phyloP scores from a whole-genome alignment of 148 eudicot genomes.

The Camellia sinensis region DNA sequence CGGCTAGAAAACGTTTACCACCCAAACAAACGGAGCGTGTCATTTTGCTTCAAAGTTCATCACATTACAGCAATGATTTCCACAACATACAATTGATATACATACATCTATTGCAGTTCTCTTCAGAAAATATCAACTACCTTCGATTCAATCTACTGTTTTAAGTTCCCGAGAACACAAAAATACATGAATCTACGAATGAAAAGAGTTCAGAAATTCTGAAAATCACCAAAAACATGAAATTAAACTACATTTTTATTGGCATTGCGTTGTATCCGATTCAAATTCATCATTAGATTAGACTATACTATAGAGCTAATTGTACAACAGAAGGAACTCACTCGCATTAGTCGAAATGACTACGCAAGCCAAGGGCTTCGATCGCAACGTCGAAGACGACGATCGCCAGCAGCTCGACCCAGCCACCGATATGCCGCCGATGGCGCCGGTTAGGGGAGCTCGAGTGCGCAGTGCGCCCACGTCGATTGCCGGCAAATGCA shows the following conservation, averaged over 20 bases:
- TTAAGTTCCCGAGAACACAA: not conserved
- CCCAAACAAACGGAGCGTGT: not conserved
- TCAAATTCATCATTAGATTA: not conserved
- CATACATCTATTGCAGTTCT: not conserved
- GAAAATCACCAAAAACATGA: not conserved
- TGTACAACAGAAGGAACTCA: slow-evolving; percentile 14
- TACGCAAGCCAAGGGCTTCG: slow-evolving; percentile 54
- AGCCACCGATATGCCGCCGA: slow-evolving; percentile 53
- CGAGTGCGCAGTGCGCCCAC: slow-evolving; percentile 36
- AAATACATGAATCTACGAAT: not conserved
- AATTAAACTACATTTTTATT: not conserved
- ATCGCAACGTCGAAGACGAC: slow-evolving; percentile 18
- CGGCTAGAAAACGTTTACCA: too few relatives aligned
- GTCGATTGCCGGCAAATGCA: slow-evolving; percentile 51
- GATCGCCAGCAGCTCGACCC: slow-evolving; percentile 40
- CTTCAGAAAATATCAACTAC: not conserved
- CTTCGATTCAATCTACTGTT: not conserved
- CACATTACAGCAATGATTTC: slow-evolving; percentile 1
- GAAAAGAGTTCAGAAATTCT: not conserved
- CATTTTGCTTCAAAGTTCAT: not conserved
- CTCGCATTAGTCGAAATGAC: slow-evolving; percentile 52
- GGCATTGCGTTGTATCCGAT: not conserved
- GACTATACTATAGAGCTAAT: not conserved
- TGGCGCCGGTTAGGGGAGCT: slow-evolving; percentile 46
- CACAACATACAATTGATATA: not conserved